These are phyloP conservation scores for Apiospora malaysiana DNA, from an alignment of 2,329 filamentous ascomycete genomes.

Conservation along the genomic window DNA sequence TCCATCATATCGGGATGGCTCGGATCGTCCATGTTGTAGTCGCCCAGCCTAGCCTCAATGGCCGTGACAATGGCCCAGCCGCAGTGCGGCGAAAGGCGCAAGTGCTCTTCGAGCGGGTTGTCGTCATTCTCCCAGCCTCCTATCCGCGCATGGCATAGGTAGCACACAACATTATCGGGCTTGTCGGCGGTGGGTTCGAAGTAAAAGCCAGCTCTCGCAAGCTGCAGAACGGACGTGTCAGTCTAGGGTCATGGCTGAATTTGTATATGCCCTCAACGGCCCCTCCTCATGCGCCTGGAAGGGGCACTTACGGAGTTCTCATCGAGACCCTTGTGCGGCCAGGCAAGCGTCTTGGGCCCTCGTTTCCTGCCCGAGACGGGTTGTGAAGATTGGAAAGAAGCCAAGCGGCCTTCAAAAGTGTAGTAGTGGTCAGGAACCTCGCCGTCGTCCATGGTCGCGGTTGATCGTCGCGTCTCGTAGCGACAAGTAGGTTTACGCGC, in stretches of 20 bases:
- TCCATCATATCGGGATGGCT: constrained; percentile 72
- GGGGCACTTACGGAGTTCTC: constrained; percentile 63
- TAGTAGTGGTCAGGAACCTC: constrained; percentile 56
- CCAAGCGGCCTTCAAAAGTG: constrained; percentile 77
- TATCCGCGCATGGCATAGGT: constrained; percentile 81
- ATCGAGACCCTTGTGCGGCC: constrained; percentile 78
- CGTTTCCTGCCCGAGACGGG: constrained; percentile 68
- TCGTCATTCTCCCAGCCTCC: constrained; percentile 94
- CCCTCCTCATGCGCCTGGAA: constrained; percentile 28
- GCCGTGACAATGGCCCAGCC: constrained; percentile 81
- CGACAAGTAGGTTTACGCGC: neutral
- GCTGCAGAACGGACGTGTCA: constrained; percentile 52
- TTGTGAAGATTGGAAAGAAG: constrained; percentile 75
- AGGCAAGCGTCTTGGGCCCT: constrained; percentile 62
- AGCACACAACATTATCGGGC: constrained; percentile 89
- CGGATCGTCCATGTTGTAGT: constrained; percentile 75
- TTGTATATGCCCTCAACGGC: neutral
- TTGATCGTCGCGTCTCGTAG: neutral
- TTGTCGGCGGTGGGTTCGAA: constrained; percentile 77
- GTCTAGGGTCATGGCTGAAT: neutral
- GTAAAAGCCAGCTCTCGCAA: constrained; percentile 91
- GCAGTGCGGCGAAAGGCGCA: constrained; percentile 81
- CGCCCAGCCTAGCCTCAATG: constrained; percentile 65
- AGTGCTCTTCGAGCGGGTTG: constrained; percentile 81
- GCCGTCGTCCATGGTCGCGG: constrained; percentile 31